phyloP scores from a whole-genome alignment of 805 yeast species.

The Kluyveromyces wickerhamii region DNA sequence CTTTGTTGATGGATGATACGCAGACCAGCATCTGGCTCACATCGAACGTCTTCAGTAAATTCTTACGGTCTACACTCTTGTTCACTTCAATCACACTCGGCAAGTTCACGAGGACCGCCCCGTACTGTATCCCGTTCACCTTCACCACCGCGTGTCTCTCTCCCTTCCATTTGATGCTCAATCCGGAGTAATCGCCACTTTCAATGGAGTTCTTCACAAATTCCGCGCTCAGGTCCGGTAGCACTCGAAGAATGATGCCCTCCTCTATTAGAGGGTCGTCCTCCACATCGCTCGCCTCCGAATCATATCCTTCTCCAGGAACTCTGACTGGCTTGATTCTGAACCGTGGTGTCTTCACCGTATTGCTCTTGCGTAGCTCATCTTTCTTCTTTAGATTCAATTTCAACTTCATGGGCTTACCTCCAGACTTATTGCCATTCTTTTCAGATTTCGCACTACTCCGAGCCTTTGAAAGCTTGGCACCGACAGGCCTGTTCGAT shows the following conservation, averaged over 20 bases:
- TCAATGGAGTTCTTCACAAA: slow-evolving; percentile 70
- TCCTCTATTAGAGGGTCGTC: slow-evolving; percentile 91
- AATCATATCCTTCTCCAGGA: slow-evolving; percentile 94
- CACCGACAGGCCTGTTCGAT: background rate
- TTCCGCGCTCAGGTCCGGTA: slow-evolving; percentile 46
- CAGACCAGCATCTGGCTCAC: slow-evolving; percentile 79
- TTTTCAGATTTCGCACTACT: slow-evolving; percentile 1
- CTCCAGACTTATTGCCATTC: slow-evolving; percentile 2
- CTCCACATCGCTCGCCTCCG: slow-evolving; percentile 93
- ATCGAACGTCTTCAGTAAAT: slow-evolving; percentile 79
- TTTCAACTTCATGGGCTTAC: slow-evolving; percentile 15
- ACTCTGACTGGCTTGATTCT: slow-evolving; percentile 53
- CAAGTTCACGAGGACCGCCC: slow-evolving; percentile 78
- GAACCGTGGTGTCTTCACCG: slow-evolving; percentile 36
- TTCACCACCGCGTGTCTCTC: slow-evolving; percentile 68
- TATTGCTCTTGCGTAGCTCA: slow-evolving; percentile 13
- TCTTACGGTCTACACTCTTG: slow-evolving; percentile 80
- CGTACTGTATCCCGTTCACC: slow-evolving; percentile 62
- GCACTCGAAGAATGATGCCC: slow-evolving; percentile 69
- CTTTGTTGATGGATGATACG: slow-evolving; percentile 42
- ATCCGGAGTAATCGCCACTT: slow-evolving; percentile 61
- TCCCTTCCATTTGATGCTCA: slow-evolving; percentile 78
- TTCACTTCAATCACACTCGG: slow-evolving; percentile 84
- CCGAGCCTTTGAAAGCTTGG: background rate
- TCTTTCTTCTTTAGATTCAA: slow-evolving; percentile 22